These are phyloP conservation scores for Paraurostyla sp. DNA, from an alignment of 73 alveolate genomes.

Conservation along the genomic window DNA sequence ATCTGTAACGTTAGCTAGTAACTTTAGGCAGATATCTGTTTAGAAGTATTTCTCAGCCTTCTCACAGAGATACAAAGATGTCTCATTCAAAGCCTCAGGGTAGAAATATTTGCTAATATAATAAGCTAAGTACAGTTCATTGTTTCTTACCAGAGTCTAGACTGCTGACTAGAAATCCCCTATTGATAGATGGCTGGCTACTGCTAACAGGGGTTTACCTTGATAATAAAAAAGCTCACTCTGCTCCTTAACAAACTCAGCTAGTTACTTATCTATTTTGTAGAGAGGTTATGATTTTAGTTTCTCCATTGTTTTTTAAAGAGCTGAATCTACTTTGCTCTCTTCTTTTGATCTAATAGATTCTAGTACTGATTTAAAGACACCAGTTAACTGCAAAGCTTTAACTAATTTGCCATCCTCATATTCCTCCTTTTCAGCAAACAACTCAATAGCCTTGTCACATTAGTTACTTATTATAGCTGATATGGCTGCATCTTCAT, in stretches of 20 bases:
- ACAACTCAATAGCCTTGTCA: constrained; percentile 52
- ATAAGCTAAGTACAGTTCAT: constrained; percentile 59
- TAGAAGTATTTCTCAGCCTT: constrained; percentile 52
- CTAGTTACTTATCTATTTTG: constrained; percentile 22
- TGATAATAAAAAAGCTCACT: constrained; percentile 30
- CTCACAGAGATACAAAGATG: not conserved
- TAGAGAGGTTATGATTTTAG: not conserved
- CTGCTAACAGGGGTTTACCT: constrained; percentile 60
- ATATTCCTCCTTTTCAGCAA: constrained; percentile 52
- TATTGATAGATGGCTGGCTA: constrained; percentile 54
- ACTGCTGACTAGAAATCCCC: constrained; percentile 55
- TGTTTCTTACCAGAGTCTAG: constrained; percentile 29
- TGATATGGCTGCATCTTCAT: constrained; percentile 40
- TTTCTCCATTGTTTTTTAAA: not conserved
- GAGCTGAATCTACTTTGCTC: not conserved
- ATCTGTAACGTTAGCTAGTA: not conserved
- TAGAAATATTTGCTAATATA: constrained; percentile 8
- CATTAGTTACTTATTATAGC: constrained; percentile 26
- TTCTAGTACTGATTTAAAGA: constrained; percentile 41
- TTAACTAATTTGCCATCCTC: constrained; percentile 68
- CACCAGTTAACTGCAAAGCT: constrained; percentile 43
- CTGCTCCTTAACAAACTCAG: constrained; percentile 2
- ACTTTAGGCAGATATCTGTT: constrained; percentile 15
- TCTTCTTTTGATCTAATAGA: not conserved
- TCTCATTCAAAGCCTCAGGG: constrained; percentile 33